Percentiles rank a stretch among this genome's conserved stretches.
Evolutionary conservation across 2,329 filamentous ascomycete species (phyloP).

Genomic region (Coniochaeta prunicola): DNA sequence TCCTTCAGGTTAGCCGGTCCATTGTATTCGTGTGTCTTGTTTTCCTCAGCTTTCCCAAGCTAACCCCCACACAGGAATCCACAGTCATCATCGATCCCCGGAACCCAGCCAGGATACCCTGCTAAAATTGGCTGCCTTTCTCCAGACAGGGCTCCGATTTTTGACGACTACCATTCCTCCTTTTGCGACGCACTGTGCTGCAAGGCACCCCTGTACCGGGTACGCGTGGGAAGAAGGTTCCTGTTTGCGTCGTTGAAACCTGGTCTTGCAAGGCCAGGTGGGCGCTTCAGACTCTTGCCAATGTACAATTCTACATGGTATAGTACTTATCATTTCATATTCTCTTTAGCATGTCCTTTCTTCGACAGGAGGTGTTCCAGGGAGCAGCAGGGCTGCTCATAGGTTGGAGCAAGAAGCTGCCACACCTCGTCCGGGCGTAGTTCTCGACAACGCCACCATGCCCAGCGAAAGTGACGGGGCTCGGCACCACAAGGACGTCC

Average conservation of each 20-base stretch:
- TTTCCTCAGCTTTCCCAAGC: constrained; percentile 1
- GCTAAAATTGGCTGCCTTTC: constrained; percentile 1
- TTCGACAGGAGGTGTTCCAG: not conserved
- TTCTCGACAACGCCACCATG: not conserved
- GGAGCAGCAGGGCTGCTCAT: not conserved
- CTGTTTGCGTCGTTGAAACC: not conserved
- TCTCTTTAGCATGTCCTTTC: not conserved
- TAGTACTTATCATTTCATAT: not conserved
- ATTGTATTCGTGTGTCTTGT: not conserved
- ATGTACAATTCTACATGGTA: not conserved
- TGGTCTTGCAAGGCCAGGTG: not conserved
- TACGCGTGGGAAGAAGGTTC: not conserved
- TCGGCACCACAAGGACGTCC: not conserved
- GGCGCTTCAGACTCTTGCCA: not conserved
- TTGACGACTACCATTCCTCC: not conserved
- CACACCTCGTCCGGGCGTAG: not conserved
- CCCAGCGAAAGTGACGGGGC: not conserved
- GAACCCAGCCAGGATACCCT: not conserved
- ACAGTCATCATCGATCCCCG: constrained; percentile 1
- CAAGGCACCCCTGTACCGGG: not conserved
- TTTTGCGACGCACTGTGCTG: not conserved
- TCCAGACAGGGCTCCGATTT: not conserved
- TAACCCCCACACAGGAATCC: constrained; percentile 4
- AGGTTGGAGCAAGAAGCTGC: not conserved
- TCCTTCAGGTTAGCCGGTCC: not conserved